Conservation (phyloP, 2,329 filamentous ascomycete species). For the Magnaporthiopsis rhizophila region DNA sequence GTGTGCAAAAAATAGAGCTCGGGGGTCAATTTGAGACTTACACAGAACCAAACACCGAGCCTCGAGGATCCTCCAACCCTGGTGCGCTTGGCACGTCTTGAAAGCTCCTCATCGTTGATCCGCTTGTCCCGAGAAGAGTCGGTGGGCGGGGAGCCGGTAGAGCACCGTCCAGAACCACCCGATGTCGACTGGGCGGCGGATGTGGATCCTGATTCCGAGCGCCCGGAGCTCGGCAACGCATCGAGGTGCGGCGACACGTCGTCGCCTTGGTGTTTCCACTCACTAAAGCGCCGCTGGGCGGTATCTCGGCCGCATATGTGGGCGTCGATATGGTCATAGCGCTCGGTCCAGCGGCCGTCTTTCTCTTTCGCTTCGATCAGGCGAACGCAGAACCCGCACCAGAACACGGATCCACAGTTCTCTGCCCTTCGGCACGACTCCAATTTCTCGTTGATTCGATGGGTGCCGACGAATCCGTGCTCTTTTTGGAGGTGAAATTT, state of each 20-base stretch:
- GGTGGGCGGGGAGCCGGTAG: not conserved
- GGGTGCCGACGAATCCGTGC: slow-evolving; percentile 29
- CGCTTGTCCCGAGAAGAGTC: not conserved
- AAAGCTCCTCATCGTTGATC: not conserved
- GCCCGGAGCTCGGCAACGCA: no score
- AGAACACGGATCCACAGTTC: slow-evolving; percentile 61
- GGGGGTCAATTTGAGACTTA: not conserved
- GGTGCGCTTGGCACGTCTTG: not conserved
- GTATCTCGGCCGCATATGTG: slow-evolving; percentile 52
- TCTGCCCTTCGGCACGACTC: slow-evolving; percentile 53
- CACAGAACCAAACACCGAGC: not conserved
- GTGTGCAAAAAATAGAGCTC: not conserved
- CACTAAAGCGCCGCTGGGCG: slow-evolving; percentile 34
- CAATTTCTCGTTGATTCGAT: slow-evolving; percentile 33
- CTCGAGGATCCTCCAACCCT: not conserved
- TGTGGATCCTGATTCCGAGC: not conserved
- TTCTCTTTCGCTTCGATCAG: slow-evolving; percentile 30
- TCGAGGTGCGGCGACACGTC: not conserved
- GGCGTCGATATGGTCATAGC: slow-evolving; percentile 66
- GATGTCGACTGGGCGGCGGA: not conserved
- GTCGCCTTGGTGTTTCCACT: slow-evolving; percentile 41
- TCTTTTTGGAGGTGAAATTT: slow-evolving; percentile 49
- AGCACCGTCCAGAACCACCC: no score
- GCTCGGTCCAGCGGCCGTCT: slow-evolving; percentile 26
- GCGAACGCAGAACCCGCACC: slow-evolving; percentile 75